A percentile compares a stretch with the other conserved stretches of the same genome.
These are phyloP conservation scores for Aspergillus indologenus DNA, from an alignment of 495 filamentous ascomycete genomes.

Conservation along the genomic window DNA sequence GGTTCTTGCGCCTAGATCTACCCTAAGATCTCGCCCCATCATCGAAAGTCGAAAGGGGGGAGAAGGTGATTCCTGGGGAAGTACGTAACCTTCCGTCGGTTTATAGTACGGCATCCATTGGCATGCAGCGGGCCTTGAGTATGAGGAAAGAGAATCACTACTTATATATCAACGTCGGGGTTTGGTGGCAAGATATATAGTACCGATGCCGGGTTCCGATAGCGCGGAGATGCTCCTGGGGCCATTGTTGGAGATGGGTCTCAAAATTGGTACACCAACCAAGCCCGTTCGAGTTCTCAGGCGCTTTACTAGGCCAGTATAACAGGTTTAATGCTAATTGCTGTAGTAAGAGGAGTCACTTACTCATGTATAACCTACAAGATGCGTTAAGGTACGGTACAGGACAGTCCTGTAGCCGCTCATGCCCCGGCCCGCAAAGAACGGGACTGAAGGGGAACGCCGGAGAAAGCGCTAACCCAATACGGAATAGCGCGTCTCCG, in stretches of 20 bases:
- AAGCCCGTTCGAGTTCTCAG: neutral
- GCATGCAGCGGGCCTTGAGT: neutral
- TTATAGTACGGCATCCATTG: neutral
- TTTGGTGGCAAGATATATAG: neutral
- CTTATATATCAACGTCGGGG: neutral
- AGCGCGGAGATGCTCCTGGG: neutral
- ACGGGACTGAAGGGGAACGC: no score
- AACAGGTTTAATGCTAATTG: neutral
- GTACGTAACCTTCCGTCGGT: neutral
- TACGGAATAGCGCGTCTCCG: conserved; percentile 24
- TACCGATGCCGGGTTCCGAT: neutral
- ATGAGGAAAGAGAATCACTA: neutral
- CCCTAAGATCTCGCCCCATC: neutral
- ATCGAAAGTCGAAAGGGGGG: no score
- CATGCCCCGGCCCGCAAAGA: no score
- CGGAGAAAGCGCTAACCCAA: conserved; percentile 14
- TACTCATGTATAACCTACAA: neutral
- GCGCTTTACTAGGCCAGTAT: neutral
- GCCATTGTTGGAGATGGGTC: neutral
- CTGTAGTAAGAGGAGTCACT: neutral
- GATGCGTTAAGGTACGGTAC: no score
- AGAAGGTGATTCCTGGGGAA: neutral
- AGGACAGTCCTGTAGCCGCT: no score
- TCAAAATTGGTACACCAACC: neutral
- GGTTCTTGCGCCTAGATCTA: neutral